Evolutionary conservation across 192 early-diverging fungal species (phyloP).

Genomic region (Chytriomyces sp.): DNA sequence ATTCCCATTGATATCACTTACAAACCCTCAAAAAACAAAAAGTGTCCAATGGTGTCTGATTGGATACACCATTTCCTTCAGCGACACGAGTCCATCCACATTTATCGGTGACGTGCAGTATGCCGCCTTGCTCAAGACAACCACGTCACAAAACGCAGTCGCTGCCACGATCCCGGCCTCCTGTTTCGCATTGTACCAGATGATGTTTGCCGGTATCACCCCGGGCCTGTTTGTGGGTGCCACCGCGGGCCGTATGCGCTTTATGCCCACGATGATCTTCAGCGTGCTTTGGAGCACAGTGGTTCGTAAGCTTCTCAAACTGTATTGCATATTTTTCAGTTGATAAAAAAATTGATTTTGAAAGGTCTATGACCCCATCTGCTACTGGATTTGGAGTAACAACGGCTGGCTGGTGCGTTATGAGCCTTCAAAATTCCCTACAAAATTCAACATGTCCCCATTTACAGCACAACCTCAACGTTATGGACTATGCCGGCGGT

Average conservation of each 20-base stretch:
- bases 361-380: neutral
- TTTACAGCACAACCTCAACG: conserved; percentile 55
- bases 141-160: conserved; percentile 49
- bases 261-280: conserved; percentile 1
- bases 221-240: neutral
- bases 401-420: too few relatives aligned
- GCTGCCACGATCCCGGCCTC: conserved; percentile 64
- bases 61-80: conserved; percentile 87
- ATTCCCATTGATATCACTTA: too few relatives aligned
- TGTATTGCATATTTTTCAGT: too few relatives aligned
- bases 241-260: neutral
- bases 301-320: neutral
- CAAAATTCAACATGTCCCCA: too few relatives aligned
- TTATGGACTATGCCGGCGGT: conserved; percentile 93
- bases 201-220: neutral
- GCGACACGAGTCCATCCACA: conserved; percentile 44
- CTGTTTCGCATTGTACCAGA: conserved; percentile 70
- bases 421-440: too few relatives aligned
- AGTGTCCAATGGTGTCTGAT: conserved; percentile 87
- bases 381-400: conserved; percentile 10
- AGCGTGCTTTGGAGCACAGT: neutral
- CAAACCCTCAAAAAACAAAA: too few relatives aligned
- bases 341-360: too few relatives aligned
- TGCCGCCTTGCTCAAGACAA: conserved; percentile 58
- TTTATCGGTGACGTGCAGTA: conserved; percentile 67